Evolutionary conservation across 177 flowering plant genomes (phyloP).

Genomic region (Vitis hybrid): DNA sequence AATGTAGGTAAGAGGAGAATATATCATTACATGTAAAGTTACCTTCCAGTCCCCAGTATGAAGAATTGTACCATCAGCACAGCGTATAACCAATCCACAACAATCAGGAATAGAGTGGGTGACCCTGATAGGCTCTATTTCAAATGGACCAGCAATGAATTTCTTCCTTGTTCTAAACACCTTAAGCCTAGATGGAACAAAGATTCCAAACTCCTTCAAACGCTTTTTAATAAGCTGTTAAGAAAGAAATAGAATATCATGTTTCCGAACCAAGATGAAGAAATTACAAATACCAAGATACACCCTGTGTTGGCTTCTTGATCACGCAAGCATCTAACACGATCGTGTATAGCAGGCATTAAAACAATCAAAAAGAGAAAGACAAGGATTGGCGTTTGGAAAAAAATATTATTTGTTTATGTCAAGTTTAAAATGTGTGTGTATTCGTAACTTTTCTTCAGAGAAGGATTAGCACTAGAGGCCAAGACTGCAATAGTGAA

Average conservation of each 20-base stretch:
- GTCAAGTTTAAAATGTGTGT: too few species aligned
- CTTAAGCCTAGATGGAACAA: conserved; percentile 90
- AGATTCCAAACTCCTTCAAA: conserved; percentile 90
- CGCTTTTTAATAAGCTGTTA: conserved; percentile 91
- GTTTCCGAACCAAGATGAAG: conserved; percentile 5
- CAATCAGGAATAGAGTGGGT: conserved; percentile 99
- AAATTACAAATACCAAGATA: background rate
- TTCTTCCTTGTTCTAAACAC: conserved; percentile 62
- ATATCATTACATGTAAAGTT: conserved; percentile 5
- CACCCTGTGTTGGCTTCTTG: background rate
- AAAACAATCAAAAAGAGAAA: too few species aligned
- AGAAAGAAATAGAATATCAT: conserved; percentile 10
- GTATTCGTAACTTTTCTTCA: too few species aligned
- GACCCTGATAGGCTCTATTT: conserved; percentile 89
- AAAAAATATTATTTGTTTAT: too few species aligned
- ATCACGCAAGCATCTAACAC: background rate
- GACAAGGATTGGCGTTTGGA: too few species aligned
- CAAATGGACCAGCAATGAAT: conserved; percentile 94
- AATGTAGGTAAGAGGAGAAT: background rate
- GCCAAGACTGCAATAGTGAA: too few species aligned
- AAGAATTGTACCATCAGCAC: conserved; percentile 93
- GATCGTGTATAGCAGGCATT: background rate
- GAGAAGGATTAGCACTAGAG: too few species aligned
- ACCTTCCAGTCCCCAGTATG: conserved; percentile 99
- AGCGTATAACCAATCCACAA: conserved; percentile 93